Percentiles rank a stretch among this genome's conserved stretches.
Conservation (phyloP, 2,329 filamentous ascomycete species). For the Claviceps capensis region DNA sequence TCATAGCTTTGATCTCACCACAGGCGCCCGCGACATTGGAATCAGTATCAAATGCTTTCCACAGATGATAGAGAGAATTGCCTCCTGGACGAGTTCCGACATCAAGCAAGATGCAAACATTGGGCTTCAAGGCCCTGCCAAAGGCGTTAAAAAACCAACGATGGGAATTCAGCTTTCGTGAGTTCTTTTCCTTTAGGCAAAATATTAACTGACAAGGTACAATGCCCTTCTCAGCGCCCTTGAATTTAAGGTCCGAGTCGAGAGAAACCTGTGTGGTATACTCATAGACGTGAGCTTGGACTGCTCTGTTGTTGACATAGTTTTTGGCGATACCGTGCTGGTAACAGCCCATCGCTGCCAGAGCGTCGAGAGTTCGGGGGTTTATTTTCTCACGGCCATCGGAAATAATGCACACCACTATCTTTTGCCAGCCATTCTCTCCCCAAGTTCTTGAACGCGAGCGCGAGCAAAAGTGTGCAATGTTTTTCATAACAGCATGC, state of each 20-base stretch:
- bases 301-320: constrained; percentile 87
- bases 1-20: constrained; percentile 95
- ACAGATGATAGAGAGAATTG: constrained; percentile 90
- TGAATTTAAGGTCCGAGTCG: constrained; percentile 93
- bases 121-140: constrained; percentile 80
- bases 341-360: constrained; percentile 95
- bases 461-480: constrained; percentile 88
- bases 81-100: constrained; percentile 85
- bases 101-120: constrained; percentile 92
- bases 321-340: constrained; percentile 99
- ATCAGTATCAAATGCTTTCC: constrained; percentile 97
- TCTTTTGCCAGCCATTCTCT: constrained; percentile 96
- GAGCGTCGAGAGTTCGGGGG: constrained; percentile 78
- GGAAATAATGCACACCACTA: constrained; percentile 92
- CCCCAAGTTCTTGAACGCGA: constrained; percentile 93
- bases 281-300: constrained; percentile 95
- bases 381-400: constrained; percentile 87
- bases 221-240: constrained; percentile 97
- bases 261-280: constrained; percentile 97
- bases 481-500: constrained; percentile 98
- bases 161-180: constrained; percentile 96
- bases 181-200: constrained; percentile 94
- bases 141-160: constrained; percentile 99
- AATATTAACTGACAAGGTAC: constrained; percentile 98
- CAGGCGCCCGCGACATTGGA: constrained; percentile 95